Evolutionary conservation across 2,329 filamentous ascomycete genomes (phyloP), one percentile per base, ranked within the genome.

Genomic region (Alternaria ventricosa): DNA sequence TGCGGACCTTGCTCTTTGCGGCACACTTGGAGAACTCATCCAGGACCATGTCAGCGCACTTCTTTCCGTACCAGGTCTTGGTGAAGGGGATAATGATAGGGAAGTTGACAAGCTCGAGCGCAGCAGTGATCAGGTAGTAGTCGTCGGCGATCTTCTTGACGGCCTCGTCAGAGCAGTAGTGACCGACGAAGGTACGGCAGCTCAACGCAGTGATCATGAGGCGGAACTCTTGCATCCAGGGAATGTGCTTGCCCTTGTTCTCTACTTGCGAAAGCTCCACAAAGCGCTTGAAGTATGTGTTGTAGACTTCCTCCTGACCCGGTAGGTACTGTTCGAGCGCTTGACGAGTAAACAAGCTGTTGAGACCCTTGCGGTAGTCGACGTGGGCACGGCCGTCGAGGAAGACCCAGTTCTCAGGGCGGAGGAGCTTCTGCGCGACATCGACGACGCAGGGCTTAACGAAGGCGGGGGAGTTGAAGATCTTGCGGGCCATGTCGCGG

Each of bases 381-480:
- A 97, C 93, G 75, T 99, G 96, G 43, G 90, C 89, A 83, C 94
- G 96, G 76, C 96, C 96, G 78, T 98, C 95, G 70, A 99, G 85
- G 83, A 98, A 98, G 18, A 98, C 96, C 93, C 94, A 99, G 84
- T 97, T 97, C 75, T 92, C 91, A 65, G 90, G 87, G 63, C 96
- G 92, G 56, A 99, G 89, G 55, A 99, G 91, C 84, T 98, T 98
- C 82, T 93, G 90, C 20, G 96, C 96, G 63, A 91, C 89, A 79
- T 98, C 95, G 68, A 99, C 96, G 66, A 99, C 94, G 77, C 94
- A 98, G 45, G 96, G 96, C 84, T 97, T 97, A 79, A 97, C 94
- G 77, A 90, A 98, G 55, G 84, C 80, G 25, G 96, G 96, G 20
- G 94, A 96, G 83, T 97, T 98, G 87, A 98, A 94, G 73, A 98